Conservation (phyloP, 2,329 filamentous ascomycete genomes). For the Fusarium sp. region DNA sequence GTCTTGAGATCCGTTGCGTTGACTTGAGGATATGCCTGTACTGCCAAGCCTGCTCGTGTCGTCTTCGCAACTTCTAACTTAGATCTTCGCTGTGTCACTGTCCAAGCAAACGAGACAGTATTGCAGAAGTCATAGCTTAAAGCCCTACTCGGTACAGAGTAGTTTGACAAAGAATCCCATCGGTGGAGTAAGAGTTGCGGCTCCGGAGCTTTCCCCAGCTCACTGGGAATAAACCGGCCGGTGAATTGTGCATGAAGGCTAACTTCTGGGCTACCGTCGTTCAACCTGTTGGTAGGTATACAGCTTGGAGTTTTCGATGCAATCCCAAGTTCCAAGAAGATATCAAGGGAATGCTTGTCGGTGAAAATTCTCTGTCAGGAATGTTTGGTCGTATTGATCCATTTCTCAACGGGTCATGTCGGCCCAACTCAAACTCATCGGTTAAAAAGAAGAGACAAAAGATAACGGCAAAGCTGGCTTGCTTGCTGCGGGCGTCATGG, state of each 20-base stretch:
- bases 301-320: constrained; percentile 7
- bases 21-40: constrained; percentile 13
- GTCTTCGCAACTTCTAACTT: neutral
- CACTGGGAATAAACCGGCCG: constrained; percentile 33
- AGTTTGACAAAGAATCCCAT: constrained; percentile 1
- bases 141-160: neutral
- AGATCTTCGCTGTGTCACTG: neutral
- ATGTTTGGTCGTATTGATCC: constrained; percentile 3
- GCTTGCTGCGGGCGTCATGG: constrained; percentile 35
- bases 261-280: neutral
- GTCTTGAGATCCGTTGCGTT: constrained; percentile 24
- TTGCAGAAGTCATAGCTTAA: neutral
- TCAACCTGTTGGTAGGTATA: neutral
- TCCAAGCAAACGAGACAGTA: neutral
- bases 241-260: neutral
- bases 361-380: constrained; percentile 16
- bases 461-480: constrained; percentile 13
- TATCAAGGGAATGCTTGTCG: neutral
- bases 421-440: constrained; percentile 5
- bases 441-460: neutral
- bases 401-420: constrained; percentile 10
- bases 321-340: neutral
- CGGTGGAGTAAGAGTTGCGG: constrained; percentile 29
- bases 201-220: constrained; percentile 36
- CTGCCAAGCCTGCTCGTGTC: constrained; percentile 13